Evolutionary conservation across 257 asterid genomes (phyloP), one percentile per base, ranked within the genome.

Genomic region (Paulownia fortunei): DNA sequence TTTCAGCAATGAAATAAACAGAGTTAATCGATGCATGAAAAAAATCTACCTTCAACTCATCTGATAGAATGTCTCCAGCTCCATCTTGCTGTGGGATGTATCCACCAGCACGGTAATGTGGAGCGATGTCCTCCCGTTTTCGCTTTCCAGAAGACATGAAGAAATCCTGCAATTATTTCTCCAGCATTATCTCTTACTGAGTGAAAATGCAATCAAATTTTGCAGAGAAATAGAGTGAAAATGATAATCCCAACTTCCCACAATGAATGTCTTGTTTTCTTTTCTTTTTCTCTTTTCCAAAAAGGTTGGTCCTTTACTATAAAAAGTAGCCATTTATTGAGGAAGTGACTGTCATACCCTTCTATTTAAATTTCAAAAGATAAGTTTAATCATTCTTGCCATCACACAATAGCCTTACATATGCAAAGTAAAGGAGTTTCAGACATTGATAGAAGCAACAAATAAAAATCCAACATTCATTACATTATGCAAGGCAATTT

Each of bases 11-110:
- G 51, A 30, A 71, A 66, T 61, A 46, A 52, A 60, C 75, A 75
- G 49, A 56, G n/a, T 16, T 39, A 72, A 64, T 24, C 15, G 23
- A 74, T 39, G 52, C 44, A 71, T 5, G 21, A 83, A 47, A 76
- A n/a, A 42, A 13, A 49, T 60, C 52, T 74, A 89, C 99, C 95
- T 94, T 87, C 46, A 79, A 61, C 47, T 76, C 90, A 76, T 85
- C 86, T 69, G 88, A 76, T 60, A 76, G 72, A 54, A 79, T 52
- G 72, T 90, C 97, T 34, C 89, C 92, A 63, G 99, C 92, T 75
- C 99, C 99, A 87, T 94, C 99, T 85, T 91, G 99, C 82, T 94
- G 99, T 21, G 99, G 98, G 81, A 94, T 94, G 85, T 86, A 89
- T 73, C 96, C 94, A 63, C 97, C 96, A 79, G 91, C 79, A 60